These are phyloP conservation scores for Triadica sebifera DNA, from an alignment of 345 rosid genomes.

Conservation along the genomic window DNA sequence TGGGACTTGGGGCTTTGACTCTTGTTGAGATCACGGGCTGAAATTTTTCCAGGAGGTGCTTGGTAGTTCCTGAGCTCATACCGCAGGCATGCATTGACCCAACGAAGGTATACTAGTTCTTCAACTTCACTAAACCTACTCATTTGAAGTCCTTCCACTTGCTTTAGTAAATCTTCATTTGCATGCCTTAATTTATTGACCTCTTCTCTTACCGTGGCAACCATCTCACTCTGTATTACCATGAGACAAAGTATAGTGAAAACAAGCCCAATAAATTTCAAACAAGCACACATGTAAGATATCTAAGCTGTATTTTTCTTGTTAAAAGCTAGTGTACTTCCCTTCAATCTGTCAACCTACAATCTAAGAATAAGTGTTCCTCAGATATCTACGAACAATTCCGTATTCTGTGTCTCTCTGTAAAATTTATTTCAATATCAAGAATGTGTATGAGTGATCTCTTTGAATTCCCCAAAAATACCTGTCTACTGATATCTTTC, in stretches of 20 bases:
- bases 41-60: slow-evolving; percentile 73
- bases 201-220: slow-evolving; percentile 73
- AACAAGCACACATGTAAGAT: background rate
- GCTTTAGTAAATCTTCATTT: slow-evolving; percentile 84
- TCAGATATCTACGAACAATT: background rate
- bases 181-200: slow-evolving; percentile 69
- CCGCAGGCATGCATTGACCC: slow-evolving; percentile 98
- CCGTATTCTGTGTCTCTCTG: background rate
- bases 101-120: slow-evolving; percentile 96
- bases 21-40: slow-evolving; percentile 94
- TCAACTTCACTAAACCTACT: slow-evolving; percentile 97
- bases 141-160: slow-evolving; percentile 99
- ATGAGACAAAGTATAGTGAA: slow-evolving; percentile 15
- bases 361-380: background rate
- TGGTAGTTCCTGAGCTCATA: slow-evolving; percentile 90
- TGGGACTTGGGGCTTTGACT: slow-evolving; percentile 84
- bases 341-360: background rate
- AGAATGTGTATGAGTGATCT: background rate
- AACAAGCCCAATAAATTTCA: slow-evolving; percentile 8
- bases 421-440: background rate
- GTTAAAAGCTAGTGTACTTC: background rate
- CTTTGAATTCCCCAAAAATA: background rate
- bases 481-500: background rate
- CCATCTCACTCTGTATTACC: slow-evolving; percentile 65
- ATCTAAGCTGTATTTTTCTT: background rate